Evolutionary conservation across 441 rosid species (phyloP).

Genomic region (Lepidium campestre): DNA sequence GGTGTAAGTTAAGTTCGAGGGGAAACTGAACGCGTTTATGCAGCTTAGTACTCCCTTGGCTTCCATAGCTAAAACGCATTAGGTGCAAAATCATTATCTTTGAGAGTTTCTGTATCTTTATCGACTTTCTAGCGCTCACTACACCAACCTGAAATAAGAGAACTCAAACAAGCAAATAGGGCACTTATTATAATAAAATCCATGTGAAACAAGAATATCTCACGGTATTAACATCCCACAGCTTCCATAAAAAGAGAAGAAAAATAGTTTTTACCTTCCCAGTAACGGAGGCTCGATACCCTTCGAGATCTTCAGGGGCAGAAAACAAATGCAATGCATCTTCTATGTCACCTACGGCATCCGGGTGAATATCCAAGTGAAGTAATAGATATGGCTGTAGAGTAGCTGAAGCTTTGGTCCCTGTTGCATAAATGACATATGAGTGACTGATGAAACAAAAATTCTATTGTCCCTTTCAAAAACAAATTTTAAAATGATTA

Average conservation of each 20-base stretch:
- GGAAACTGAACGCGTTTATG: conserved; percentile 88
- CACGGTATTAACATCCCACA: neutral
- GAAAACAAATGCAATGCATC: conserved; percentile 80
- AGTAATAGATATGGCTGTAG: conserved; percentile 82
- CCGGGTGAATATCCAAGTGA: conserved; percentile 81
- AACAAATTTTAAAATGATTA: neutral
- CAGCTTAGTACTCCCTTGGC: conserved; percentile 85
- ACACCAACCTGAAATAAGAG: conserved; percentile 58
- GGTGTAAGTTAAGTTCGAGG: conserved; percentile 58
- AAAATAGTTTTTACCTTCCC: conserved; percentile 59
- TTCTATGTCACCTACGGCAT: conserved; percentile 65
- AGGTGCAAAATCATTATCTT: conserved; percentile 91
- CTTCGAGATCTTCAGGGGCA: conserved; percentile 83
- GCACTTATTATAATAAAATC: neutral
- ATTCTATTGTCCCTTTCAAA: neutral
- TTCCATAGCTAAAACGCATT: conserved; percentile 93
- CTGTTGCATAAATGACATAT: conserved; percentile 32
- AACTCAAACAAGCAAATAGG: conserved; percentile 7
- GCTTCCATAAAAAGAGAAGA: neutral
- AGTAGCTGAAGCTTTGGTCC: conserved; percentile 78
- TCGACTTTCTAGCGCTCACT: conserved; percentile 79
- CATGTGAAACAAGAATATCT: neutral
- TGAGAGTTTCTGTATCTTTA: conserved; percentile 74
- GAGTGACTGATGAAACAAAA: neutral
- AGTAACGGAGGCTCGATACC: conserved; percentile 64